phyloP scores from a whole-genome alignment of 2,329 filamentous ascomycete species.

The Verticillium nonalfalfae region DNA sequence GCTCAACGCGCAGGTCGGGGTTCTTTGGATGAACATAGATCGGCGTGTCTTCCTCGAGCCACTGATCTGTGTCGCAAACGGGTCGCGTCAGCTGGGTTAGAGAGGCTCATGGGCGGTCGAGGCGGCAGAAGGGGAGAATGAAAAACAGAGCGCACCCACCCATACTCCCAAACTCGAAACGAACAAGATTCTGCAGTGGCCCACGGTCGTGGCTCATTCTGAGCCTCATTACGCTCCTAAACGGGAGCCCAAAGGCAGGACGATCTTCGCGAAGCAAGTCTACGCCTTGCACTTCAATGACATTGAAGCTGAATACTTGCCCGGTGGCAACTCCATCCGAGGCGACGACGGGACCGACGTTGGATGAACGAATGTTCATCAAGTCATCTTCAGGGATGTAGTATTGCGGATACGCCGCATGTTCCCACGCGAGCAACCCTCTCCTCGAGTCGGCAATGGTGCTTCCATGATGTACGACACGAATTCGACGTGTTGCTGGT shows the following conservation, averaged over 20 bases:
- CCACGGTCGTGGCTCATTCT: not conserved
- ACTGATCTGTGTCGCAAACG: slow-evolving; percentile 21
- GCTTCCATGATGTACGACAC: slow-evolving; percentile 23
- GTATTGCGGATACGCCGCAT: slow-evolving; percentile 40
- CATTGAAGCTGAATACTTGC: not conserved
- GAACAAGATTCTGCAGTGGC: slow-evolving; percentile 16
- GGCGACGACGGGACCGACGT: too few relatives aligned
- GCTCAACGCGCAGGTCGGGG: slow-evolving; percentile 59
- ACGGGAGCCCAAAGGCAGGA: too few relatives aligned
- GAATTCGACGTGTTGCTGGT: slow-evolving; percentile 21
- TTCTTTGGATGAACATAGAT: slow-evolving; percentile 61
- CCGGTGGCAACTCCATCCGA: not conserved
- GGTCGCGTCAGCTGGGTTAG: rapidly evolving
- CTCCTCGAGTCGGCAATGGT: slow-evolving; percentile 29
- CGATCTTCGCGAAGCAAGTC: too few relatives aligned
- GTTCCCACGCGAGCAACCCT: slow-evolving; percentile 35
- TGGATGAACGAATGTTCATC: not conserved
- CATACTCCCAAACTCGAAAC: slow-evolving; percentile 27
- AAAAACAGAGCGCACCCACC: slow-evolving; percentile 16
- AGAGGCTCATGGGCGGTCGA: too few relatives aligned
- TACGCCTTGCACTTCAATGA: not conserved
- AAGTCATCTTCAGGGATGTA: slow-evolving; percentile 24
- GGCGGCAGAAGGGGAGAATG: not conserved
- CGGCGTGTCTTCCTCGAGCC: slow-evolving; percentile 50
- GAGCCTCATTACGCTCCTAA: too few relatives aligned